Evolutionary conservation across 2,329 filamentous ascomycete genomes (phyloP).

Genomic region (Penicillium sp.): DNA sequence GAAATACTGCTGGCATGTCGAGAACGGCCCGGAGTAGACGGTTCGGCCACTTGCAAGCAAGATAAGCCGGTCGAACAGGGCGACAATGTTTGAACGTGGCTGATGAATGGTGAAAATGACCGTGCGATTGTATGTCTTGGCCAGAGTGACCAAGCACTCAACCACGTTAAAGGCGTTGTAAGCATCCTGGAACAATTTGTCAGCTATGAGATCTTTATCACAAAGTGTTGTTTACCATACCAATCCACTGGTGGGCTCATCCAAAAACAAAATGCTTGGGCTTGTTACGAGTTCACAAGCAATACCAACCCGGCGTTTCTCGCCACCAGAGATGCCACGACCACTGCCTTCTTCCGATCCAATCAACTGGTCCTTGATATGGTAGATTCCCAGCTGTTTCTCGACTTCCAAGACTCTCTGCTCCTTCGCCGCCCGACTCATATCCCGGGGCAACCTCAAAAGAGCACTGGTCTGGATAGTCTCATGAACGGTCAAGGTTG

Average conservation of each 20-base stretch:
- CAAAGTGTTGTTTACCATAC: conserved; percentile 19
- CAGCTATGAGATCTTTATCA: background rate
- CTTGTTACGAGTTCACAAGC: conserved; percentile 97
- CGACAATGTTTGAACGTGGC: conserved; percentile 95
- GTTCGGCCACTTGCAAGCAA: conserved; percentile 84
- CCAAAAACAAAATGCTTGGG: conserved; percentile 93
- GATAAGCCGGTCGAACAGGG: conserved; percentile 91
- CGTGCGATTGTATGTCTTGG: conserved; percentile 94
- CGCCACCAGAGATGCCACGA: conserved; percentile 92
- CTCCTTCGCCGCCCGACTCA: conserved; percentile 84
- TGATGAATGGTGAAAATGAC: conserved; percentile 99
- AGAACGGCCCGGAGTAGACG: conserved; percentile 91
- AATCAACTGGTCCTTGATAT: conserved; percentile 92
- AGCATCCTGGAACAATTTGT: conserved; percentile 59
- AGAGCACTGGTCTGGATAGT: conserved; percentile 94
- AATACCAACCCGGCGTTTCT: conserved; percentile 94
- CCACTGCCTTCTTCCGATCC: conserved; percentile 93
- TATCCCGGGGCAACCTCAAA: conserved; percentile 85
- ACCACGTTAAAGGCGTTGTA: conserved; percentile 98
- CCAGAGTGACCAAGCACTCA: conserved; percentile 89
- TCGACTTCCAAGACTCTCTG: conserved; percentile 91
- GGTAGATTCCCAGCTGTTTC: conserved; percentile 88
- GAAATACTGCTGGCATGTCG: conserved; percentile 87
- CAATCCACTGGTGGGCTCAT: conserved; percentile 93
- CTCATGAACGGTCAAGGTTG: conserved; percentile 94